Percentiles rank a stretch among this genome's conserved stretches.
Conservation (phyloP, 768 basidiomycete species). For the Boletellus ananas region DNA sequence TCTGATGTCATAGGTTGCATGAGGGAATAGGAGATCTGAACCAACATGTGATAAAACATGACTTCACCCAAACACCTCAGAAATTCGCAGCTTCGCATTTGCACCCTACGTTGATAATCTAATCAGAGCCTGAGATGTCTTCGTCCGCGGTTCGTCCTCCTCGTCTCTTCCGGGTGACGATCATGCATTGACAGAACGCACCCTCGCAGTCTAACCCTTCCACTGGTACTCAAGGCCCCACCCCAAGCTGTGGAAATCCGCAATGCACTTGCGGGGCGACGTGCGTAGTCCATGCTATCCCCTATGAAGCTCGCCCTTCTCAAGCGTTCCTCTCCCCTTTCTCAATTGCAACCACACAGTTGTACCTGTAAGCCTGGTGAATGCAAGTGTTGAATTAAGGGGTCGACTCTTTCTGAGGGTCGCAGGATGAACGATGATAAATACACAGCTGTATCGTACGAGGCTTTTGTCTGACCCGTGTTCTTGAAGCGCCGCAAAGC, state of each 20-base stretch:
- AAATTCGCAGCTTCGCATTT: too few species aligned
- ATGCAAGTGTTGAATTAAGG: conserved; percentile 10
- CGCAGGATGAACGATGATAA: too few species aligned
- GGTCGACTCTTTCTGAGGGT: too few species aligned
- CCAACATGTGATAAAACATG: background rate
- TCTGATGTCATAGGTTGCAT: too few species aligned
- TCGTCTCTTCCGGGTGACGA: background rate
- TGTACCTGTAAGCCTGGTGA: conserved; percentile 15
- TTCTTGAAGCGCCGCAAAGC: too few species aligned
- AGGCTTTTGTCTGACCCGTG: background rate
- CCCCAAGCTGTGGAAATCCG: conserved; percentile 18
- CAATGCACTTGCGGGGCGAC: conserved; percentile 13
- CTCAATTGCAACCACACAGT: background rate
- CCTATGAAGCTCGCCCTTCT: background rate
- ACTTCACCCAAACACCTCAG: background rate
- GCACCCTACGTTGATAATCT: background rate
- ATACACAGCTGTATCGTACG: background rate
- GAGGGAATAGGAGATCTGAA: too few species aligned
- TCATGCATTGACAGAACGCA: conserved; percentile 2
- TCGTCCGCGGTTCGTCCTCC: conserved; percentile 2
- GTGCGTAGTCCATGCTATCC: conserved; percentile 1
- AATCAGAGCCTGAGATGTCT: conserved; percentile 3
- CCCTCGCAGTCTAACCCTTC: conserved; percentile 1
- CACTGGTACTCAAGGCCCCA: conserved; percentile 1
- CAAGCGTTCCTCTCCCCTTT: too few species aligned